phyloP scores from a whole-genome alignment of 2,329 filamentous ascomycete genomes.

The Aspergillus sp. region DNA sequence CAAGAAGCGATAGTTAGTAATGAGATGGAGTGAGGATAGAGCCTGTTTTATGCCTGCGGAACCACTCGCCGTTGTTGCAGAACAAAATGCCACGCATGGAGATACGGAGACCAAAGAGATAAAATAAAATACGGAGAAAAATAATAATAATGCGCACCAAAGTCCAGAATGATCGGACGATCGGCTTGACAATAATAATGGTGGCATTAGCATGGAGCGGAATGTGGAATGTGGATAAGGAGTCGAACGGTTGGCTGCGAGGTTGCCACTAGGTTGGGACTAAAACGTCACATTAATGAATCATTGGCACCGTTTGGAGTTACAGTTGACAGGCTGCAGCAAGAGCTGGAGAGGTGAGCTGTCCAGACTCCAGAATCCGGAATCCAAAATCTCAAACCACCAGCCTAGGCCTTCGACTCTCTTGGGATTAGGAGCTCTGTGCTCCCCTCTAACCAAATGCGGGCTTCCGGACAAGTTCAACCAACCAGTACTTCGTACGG shows the following conservation, averaged over 20 bases:
- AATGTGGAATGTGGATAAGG: not conserved
- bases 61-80: no score
- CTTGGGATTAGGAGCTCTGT: not conserved
- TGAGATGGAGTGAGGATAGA: not conserved
- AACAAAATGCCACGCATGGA: not conserved
- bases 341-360: not conserved
- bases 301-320: not conserved
- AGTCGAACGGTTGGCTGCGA: not conserved
- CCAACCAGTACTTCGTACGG: not conserved
- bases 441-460: not conserved
- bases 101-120: not conserved
- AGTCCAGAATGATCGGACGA: slow-evolving; percentile 2
- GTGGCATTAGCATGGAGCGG: not conserved
- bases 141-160: no score
- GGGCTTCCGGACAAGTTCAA: not conserved
- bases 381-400: not conserved
- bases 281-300: slow-evolving; percentile 5
- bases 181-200: not conserved
- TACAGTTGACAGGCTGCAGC: not conserved
- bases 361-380: not conserved
- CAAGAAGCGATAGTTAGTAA: not conserved
- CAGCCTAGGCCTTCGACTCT: no score
- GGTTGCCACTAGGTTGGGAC: slow-evolving; percentile 6
- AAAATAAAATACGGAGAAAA: not conserved
- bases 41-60: no score